A percentile compares a stretch with the other conserved stretches of the same genome.
Conservation (phyloP, 345 rosid species). For the Ceriops decandra region DNA sequence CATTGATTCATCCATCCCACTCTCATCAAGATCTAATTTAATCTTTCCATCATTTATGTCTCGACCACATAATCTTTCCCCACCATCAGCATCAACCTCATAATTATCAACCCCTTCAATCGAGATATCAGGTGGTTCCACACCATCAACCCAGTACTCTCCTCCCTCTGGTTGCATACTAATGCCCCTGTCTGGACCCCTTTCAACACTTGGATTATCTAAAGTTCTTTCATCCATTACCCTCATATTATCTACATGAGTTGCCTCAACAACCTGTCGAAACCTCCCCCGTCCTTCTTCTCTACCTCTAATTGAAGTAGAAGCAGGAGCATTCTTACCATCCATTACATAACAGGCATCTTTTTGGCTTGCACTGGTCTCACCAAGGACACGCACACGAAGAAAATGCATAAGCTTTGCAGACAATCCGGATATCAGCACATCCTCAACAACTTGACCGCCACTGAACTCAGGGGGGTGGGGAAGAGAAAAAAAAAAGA, state of each 20-base stretch:
- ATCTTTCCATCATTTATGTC: slow-evolving; percentile 47
- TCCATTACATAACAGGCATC: slow-evolving; percentile 56
- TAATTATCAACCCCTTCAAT: slow-evolving; percentile 35
- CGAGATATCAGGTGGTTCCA: slow-evolving; percentile 42
- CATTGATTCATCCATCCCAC: slow-evolving; percentile 68
- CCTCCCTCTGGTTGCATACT: slow-evolving; percentile 33
- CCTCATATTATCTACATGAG: slow-evolving; percentile 41
- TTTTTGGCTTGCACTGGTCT: slow-evolving; percentile 55
- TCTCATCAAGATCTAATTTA: slow-evolving; percentile 59
- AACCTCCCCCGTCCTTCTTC: slow-evolving; percentile 73
- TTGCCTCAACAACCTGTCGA: slow-evolving; percentile 58
- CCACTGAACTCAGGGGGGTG: slow-evolving; percentile 42
- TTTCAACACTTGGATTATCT: slow-evolving; percentile 40
- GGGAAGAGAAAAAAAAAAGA: not conserved
- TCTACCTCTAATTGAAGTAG: slow-evolving; percentile 49
- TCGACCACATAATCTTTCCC: slow-evolving; percentile 41
- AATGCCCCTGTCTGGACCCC: slow-evolving; percentile 36
- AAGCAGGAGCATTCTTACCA: slow-evolving; percentile 38
- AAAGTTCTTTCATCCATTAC: slow-evolving; percentile 32
- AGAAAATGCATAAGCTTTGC: slow-evolving; percentile 94
- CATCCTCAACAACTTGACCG: slow-evolving; percentile 92
- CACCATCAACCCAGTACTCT: slow-evolving; percentile 30
- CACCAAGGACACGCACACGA: slow-evolving; percentile 83
- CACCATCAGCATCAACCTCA: slow-evolving; percentile 45
- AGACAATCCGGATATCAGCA: slow-evolving; percentile 83